These are phyloP conservation scores for Cairneyella variabilis DNA, from an alignment of 495 filamentous ascomycete genomes.

Conservation along the genomic window DNA sequence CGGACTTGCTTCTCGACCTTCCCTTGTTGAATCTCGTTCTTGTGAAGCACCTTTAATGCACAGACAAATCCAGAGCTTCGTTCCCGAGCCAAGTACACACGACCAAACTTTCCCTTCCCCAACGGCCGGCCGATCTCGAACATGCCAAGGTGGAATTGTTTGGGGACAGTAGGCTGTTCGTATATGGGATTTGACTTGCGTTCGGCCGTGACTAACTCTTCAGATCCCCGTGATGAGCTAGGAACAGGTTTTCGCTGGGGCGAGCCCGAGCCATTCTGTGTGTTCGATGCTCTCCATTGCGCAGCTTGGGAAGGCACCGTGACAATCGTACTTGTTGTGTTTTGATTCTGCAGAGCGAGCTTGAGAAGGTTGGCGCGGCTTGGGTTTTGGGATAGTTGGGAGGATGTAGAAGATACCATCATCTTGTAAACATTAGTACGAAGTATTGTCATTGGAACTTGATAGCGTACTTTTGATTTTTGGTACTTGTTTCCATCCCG, in stretches of 20 bases:
- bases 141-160: constrained; percentile 92
- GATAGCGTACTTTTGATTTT: constrained; percentile 66
- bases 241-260: constrained; percentile 32
- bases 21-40: constrained; percentile 85
- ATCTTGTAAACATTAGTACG: constrained; percentile 23
- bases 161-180: constrained; percentile 51
- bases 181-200: constrained; percentile 27
- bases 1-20: constrained; percentile 93
- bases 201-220: constrained; percentile 39
- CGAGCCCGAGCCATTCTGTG: constrained; percentile 36
- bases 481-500: constrained; percentile 47
- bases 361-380: constrained; percentile 72
- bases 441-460: not conserved
- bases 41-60: constrained; percentile 94
- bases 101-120: constrained; percentile 95
- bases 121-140: constrained; percentile 96
- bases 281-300: constrained; percentile 46
- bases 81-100: constrained; percentile 94
- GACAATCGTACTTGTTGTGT: constrained; percentile 57
- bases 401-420: constrained; percentile 46
- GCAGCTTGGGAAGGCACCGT: constrained; percentile 64
- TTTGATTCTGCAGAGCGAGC: constrained; percentile 72
- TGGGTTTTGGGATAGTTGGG: constrained; percentile 54
- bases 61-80: constrained; percentile 87
- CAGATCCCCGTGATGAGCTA: constrained; percentile 42